These are phyloP conservation scores for Hypoxylon sp. DNA, from an alignment of 2,329 filamentous ascomycete genomes.

Conservation along the genomic window DNA sequence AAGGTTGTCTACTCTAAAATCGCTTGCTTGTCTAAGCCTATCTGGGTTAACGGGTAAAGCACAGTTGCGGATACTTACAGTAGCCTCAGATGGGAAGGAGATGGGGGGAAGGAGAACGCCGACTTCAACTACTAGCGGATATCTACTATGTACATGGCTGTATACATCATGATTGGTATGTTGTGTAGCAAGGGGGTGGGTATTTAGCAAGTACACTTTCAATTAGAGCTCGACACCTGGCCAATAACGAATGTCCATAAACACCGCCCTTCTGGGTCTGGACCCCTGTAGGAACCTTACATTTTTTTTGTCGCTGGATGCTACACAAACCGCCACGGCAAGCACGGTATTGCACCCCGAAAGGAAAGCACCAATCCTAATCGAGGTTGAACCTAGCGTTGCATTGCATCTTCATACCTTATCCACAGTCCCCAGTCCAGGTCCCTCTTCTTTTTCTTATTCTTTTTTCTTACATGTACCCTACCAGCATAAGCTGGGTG, in stretches of 20 bases:
- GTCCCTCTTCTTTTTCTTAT: slow-evolving; percentile 1
- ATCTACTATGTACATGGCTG: no score
- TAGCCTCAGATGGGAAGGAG: slow-evolving; percentile 28
- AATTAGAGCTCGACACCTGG: slow-evolving; percentile 15
- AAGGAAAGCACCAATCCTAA: slow-evolving; percentile 17
- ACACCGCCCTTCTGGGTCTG: slow-evolving; percentile 29
- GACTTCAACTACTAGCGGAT: no score
- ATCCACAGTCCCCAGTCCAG: no score
- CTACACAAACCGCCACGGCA: no score
- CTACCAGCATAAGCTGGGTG: slow-evolving; percentile 5
- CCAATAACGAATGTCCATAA: slow-evolving; percentile 18
- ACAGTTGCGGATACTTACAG: slow-evolving; percentile 11
- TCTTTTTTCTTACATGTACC: slow-evolving; percentile 1
- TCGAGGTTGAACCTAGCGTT: slow-evolving; percentile 14
- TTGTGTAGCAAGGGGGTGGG: slow-evolving; percentile 6
- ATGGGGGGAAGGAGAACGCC: no score
- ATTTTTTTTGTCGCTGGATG: no score
- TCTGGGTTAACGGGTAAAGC: slow-evolving; percentile 1
- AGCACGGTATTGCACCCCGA: no score
- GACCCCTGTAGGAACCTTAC: slow-evolving; percentile 18
- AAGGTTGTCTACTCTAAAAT: no score
- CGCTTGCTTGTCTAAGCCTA: background rate
- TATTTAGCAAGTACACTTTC: slow-evolving; percentile 12
- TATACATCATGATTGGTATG: slow-evolving; percentile 7
- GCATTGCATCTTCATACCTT: no score